phyloP scores from a whole-genome alignment of 2,329 filamentous ascomycete species.

The Fusarium anguioides region DNA sequence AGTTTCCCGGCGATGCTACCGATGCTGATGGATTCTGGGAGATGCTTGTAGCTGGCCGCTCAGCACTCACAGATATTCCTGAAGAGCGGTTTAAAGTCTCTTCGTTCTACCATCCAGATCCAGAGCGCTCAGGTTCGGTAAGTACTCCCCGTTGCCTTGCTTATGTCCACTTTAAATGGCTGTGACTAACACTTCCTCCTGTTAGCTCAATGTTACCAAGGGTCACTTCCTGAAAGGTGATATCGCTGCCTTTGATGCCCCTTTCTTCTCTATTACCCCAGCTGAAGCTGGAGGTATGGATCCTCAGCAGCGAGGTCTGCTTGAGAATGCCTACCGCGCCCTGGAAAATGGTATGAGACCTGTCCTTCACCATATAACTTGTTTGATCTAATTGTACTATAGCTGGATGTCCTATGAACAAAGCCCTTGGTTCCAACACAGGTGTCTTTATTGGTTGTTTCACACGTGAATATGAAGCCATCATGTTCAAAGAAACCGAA shows the following conservation, averaged over 20 bases:
- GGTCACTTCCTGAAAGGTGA: slow-evolving; percentile 2
- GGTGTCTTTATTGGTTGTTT: slow-evolving; percentile 15
- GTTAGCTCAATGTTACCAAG: background rate
- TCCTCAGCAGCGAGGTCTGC: slow-evolving; percentile 54
- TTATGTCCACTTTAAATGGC: too few relatives aligned
- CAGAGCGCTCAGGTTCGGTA: slow-evolving; percentile 3
- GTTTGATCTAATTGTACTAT: background rate
- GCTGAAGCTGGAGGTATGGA: slow-evolving; percentile 54
- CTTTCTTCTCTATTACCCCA: slow-evolving; percentile 54
- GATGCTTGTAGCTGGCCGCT: slow-evolving; percentile 9
- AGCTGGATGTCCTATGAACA: slow-evolving; percentile 4
- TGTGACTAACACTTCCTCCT: background rate
- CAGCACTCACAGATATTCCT: slow-evolving; percentile 3
- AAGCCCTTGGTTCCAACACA: background rate
- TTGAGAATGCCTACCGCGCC: slow-evolving; percentile 45
- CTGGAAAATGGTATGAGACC: slow-evolving; percentile 41
- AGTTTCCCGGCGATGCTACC: slow-evolving; percentile 4
- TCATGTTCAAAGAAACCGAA: slow-evolving; percentile 11
- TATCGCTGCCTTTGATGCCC: slow-evolving; percentile 42
- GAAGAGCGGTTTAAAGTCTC: slow-evolving; percentile 8
- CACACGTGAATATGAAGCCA: slow-evolving; percentile 9
- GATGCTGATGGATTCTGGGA: slow-evolving; percentile 10
- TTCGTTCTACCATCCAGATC: slow-evolving; percentile 7
- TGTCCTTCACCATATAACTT: too few relatives aligned
- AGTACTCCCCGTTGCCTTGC: background rate